Conservation (phyloP, 345 rosid species). For the Raphanus sativus region DNA sequence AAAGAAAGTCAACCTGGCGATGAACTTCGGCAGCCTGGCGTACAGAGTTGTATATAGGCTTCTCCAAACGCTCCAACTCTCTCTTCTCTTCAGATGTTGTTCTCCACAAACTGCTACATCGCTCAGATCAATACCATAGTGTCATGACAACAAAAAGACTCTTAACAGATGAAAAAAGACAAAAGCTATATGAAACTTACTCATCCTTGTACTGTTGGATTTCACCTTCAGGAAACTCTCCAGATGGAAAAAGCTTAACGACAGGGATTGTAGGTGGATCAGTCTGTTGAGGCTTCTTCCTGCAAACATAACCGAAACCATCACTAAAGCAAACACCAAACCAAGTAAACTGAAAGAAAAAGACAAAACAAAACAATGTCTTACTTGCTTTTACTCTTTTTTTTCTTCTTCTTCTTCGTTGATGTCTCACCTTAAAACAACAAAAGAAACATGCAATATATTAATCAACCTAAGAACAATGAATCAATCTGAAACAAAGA, state of each 20-base stretch:
- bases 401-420: conserved; percentile 77
- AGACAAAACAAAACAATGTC: conserved; percentile 14
- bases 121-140: conserved; percentile 16
- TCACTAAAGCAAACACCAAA: conserved; percentile 6
- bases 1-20: conserved; percentile 60
- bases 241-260: too few relatives aligned
- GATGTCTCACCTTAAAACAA: conserved; percentile 45
- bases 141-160: not conserved
- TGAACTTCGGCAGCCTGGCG: conserved; percentile 98
- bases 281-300: conserved; percentile 83
- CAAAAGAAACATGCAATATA: not conserved
- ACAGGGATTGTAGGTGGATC: not conserved
- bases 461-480: not conserved
- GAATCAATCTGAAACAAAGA: too few relatives aligned
- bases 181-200: conserved; percentile 46
- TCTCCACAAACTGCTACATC: conserved; percentile 84
- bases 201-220: conserved; percentile 90
- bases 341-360: not conserved
- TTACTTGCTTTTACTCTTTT: conserved; percentile 85
- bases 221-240: conserved; percentile 95
- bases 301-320: conserved; percentile 28
- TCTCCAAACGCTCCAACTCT: conserved; percentile 78
- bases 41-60: conserved; percentile 82
- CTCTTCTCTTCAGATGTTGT: conserved; percentile 94
- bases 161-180: not conserved